These are phyloP conservation scores for Hippophae rhamnoides DNA, from an alignment of 306 rosid genomes.

Conservation along the genomic window DNA sequence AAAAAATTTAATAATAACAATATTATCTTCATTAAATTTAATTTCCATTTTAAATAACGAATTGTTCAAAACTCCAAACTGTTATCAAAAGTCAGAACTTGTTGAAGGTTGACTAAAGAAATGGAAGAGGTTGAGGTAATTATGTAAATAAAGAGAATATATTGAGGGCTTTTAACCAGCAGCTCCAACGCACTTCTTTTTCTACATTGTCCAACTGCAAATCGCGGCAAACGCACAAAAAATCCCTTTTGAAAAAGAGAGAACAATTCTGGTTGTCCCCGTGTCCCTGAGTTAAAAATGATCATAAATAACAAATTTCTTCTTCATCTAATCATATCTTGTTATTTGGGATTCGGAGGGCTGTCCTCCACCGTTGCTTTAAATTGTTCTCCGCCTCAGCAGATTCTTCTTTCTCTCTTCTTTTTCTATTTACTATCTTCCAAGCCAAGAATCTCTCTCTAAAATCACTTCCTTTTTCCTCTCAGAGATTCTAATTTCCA, in stretches of 20 bases:
- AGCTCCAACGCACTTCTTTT: background rate
- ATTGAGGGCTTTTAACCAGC: background rate
- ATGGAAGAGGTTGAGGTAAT: background rate
- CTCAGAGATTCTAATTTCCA: conserved; percentile 46
- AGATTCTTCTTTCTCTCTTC: conserved; percentile 53
- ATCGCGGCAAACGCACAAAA: conserved; percentile 9
- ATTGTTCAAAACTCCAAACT: background rate
- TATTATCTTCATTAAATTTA: no score
- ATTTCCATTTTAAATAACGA: no score
- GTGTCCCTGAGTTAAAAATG: conserved; percentile 6
- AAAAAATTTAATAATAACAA: no score
- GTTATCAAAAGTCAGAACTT: background rate
- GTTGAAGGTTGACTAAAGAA: background rate
- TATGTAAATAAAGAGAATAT: background rate
- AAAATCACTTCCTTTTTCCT: conserved; percentile 39
- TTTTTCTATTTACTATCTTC: conserved; percentile 38
- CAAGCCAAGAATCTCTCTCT: conserved; percentile 84
- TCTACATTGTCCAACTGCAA: conserved; percentile 1
- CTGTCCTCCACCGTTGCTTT: conserved; percentile 51
- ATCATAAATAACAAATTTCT: conserved; percentile 19
- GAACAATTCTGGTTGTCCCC: background rate
- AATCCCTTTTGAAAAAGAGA: conserved; percentile 5
- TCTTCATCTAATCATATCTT: conserved; percentile 6
- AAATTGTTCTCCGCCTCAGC: conserved; percentile 53
- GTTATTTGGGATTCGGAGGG: conserved; percentile 14